These are phyloP conservation scores for Gynochthodes officinalis DNA, from an alignment of 257 asterid species.

Conservation along the genomic window DNA sequence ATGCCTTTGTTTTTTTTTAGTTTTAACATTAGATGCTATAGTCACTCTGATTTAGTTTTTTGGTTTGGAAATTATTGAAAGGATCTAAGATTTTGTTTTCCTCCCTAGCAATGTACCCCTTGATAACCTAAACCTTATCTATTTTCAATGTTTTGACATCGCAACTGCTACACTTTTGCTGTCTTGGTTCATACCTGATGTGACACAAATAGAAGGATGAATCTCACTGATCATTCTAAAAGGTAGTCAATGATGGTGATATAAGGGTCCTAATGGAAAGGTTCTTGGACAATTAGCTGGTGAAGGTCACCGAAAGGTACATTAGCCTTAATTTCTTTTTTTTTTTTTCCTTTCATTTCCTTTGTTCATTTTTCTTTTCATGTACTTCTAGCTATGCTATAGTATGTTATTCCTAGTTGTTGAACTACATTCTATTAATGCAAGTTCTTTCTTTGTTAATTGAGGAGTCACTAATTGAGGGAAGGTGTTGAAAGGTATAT, in stretches of 20 bases:
- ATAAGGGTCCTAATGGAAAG: slow-evolving; percentile 90
- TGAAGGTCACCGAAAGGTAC: slow-evolving; percentile 88
- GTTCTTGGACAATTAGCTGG: slow-evolving; percentile 89
- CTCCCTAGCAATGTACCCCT: not conserved
- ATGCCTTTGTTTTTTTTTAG: not conserved
- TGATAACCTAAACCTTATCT: not conserved
- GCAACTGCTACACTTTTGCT: not conserved
- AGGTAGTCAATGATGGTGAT: slow-evolving; percentile 97
- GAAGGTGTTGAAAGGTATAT: not conserved
- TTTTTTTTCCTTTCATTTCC: slow-evolving; percentile 1
- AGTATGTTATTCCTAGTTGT: not conserved
- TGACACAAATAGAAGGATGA: not conserved
- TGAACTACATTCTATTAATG: not conserved
- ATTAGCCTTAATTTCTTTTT: slow-evolving; percentile 1
- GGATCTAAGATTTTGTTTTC: not conserved
- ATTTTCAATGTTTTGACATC: too few relatives aligned
- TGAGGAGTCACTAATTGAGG: not conserved
- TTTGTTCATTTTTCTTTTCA: not conserved
- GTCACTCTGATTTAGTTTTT: not conserved
- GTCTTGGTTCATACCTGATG: not conserved
- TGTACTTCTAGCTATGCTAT: not conserved
- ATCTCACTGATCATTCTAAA: slow-evolving; percentile 18
- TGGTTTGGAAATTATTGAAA: not conserved
- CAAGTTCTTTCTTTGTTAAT: not conserved
- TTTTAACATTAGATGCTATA: not conserved